phyloP scores from a whole-genome alignment of 2,329 filamentous ascomycete genomes.

The Talaromyces sp. region DNA sequence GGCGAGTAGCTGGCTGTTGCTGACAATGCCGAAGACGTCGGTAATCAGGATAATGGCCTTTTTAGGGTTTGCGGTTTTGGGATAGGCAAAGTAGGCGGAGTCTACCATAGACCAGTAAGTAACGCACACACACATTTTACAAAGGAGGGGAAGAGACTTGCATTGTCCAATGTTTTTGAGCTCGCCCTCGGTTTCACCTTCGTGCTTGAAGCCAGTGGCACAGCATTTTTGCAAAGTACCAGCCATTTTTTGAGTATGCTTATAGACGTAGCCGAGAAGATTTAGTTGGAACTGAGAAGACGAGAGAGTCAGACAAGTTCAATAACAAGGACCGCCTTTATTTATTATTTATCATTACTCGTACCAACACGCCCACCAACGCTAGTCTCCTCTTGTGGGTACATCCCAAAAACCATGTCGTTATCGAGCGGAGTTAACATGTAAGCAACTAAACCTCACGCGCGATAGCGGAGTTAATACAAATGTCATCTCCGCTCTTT shows the following conservation, averaged over 20 bases:
- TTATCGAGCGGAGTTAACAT: too few relatives aligned
- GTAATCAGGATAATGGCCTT: conserved; percentile 54
- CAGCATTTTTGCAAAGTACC: conserved; percentile 44
- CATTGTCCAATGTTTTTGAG: conserved; percentile 44
- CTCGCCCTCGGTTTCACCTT: conserved; percentile 46
- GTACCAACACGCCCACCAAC: too few relatives aligned
- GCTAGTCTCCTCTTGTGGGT: too few relatives aligned
- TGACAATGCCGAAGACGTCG: conserved; percentile 57
- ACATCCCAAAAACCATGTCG: too few relatives aligned
- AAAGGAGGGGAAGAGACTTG: conserved; percentile 20
- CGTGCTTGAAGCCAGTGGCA: conserved; percentile 47
- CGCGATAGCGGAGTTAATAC: too few relatives aligned
- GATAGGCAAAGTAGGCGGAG: conserved; percentile 53
- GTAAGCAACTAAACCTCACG: too few relatives aligned
- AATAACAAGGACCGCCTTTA: too few relatives aligned
- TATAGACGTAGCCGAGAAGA: neutral
- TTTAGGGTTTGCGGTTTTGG: conserved; percentile 45
- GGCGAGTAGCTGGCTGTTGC: conserved; percentile 62
- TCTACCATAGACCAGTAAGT: conserved; percentile 32
- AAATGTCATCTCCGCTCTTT: too few relatives aligned
- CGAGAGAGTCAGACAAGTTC: too few relatives aligned
- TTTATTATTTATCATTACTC: too few relatives aligned
- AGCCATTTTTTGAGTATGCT: neutral
- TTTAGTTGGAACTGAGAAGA: too few relatives aligned
- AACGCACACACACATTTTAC: neutral